Evolutionary conservation across 257 asterid species (phyloP), one percentile per base, ranked within the genome.

Genomic region (Asclepias syriaca): DNA sequence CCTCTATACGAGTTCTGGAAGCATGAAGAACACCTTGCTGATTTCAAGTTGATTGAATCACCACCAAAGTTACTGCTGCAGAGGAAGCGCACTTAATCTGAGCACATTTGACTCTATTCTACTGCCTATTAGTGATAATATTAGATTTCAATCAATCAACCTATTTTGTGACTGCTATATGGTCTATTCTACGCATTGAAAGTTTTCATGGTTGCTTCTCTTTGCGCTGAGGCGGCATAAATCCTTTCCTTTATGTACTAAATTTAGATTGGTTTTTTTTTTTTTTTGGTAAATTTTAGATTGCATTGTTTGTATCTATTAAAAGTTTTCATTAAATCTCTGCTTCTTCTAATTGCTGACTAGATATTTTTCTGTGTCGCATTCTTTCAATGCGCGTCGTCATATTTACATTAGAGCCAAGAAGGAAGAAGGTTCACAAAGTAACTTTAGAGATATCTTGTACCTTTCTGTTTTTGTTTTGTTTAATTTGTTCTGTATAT

Each of bases 1-100:
- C 93, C 93, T 66, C 68, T 56, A 19, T 72, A 80, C 58, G 78
- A 59, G 81, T 75, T 65, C 76, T 82, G 92, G 96, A 82, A 76
- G 45, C 87, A 81, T 1, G 84, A 78, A 8, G 83, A 80, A 18
- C 59, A 22, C 60, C n/a, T 73, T 66, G 76, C 79, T 48, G 88
- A 82, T 63, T 79, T 86, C 71, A 46, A 58, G 70, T 24, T 87
- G 83, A 81, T 76, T 24, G 87, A 77, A 50, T 43, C 89, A 13
- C 94, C 91, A 60, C 37, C 89, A 13, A 92, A 90, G 56, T 49
- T 78, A 73, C 70, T 45, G 74, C 72, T 45, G 49, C 77, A 13
- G 72, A 63, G 70, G 68, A 58, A 50, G 16, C 32, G 12, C 63
- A 50, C 15, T 29, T 11, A 69, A 24, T 12, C 49, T 63, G 11